Conservation (phyloP, 495 filamentous ascomycete genomes). For the Penicillium ochrochloron region DNA sequence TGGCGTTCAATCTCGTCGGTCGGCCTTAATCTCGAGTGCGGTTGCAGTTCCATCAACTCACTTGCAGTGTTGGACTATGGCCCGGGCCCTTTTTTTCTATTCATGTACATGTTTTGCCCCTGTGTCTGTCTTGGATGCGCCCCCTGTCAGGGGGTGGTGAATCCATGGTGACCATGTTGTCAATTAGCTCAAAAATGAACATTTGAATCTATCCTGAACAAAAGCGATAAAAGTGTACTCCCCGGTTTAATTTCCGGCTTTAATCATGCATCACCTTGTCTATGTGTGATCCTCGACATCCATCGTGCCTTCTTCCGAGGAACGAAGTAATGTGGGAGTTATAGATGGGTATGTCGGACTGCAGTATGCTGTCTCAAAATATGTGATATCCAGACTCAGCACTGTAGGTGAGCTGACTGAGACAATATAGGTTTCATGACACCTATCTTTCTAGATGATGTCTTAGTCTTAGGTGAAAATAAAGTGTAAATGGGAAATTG, state of each 20-base stretch:
- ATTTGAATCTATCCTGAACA: conserved; percentile 25
- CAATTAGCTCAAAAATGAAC: conserved; percentile 24
- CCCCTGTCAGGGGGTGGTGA: conserved; percentile 16
- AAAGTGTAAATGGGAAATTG: neutral
- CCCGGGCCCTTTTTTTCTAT: conserved; percentile 15
- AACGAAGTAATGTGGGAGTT: neutral
- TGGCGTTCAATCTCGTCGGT: conserved; percentile 10
- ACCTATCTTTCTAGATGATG: neutral
- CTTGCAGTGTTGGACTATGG: conserved; percentile 13
- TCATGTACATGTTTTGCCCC: conserved; percentile 30
- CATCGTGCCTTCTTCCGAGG: neutral
- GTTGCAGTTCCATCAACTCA: conserved; percentile 12
- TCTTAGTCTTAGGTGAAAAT: conserved; percentile 2
- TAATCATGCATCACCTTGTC: neutral
- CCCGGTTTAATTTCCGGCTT: neutral
- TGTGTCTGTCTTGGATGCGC: conserved; percentile 15
- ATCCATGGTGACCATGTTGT: conserved; percentile 27
- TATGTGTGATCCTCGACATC: conserved; percentile 13
- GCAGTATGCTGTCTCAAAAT: conserved; percentile 13
- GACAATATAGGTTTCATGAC: conserved; percentile 8
- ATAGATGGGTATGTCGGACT: conserved; percentile 8
- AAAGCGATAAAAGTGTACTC: conserved; percentile 11
- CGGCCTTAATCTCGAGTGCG: conserved; percentile 1
- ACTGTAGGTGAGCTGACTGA: neutral
- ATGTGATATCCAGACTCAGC: neutral